These are phyloP conservation scores for Niebla homalea DNA, from an alignment of 495 filamentous ascomycete genomes.

Conservation along the genomic window DNA sequence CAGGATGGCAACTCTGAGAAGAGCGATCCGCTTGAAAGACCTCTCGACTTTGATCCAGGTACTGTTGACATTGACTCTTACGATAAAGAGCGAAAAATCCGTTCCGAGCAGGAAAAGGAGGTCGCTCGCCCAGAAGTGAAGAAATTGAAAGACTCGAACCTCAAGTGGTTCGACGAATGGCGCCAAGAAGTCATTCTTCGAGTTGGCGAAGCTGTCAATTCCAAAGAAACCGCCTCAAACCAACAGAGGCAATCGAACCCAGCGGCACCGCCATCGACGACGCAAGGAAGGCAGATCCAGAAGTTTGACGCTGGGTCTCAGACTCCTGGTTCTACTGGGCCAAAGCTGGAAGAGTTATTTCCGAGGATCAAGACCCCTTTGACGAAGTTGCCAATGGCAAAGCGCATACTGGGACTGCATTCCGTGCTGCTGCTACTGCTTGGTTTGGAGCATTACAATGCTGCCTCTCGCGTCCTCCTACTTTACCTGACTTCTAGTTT, in stretches of 20 bases:
- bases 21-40: conserved; percentile 13
- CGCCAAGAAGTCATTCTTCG: conserved; percentile 44
- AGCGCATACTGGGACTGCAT: conserved; percentile 35
- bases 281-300: conserved; percentile 7
- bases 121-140: conserved; percentile 19
- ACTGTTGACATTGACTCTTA: conserved; percentile 15
- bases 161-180: conserved; percentile 55
- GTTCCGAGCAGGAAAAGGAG: conserved; percentile 16
- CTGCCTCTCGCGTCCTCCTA: conserved; percentile 63
- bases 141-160: conserved; percentile 26
- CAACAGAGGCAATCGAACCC: conserved; percentile 8
- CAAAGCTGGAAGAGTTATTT: conserved; percentile 30
- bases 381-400: conserved; percentile 25
- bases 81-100: conserved; percentile 18
- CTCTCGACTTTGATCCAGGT: conserved; percentile 15
- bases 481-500: conserved; percentile 56
- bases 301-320: conserved; percentile 3
- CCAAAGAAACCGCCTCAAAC: conserved; percentile 29
- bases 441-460: conserved; percentile 64
- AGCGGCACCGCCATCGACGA: conserved; percentile 6
- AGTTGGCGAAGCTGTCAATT: conserved; percentile 53
- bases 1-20: conserved; percentile 14
- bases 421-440: conserved; percentile 61
- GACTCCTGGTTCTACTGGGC: conserved; percentile 20
- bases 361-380: conserved; percentile 34